phyloP scores from a whole-genome alignment of 2,329 filamentous ascomycete genomes.

The Epicoccum nigrum region DNA sequence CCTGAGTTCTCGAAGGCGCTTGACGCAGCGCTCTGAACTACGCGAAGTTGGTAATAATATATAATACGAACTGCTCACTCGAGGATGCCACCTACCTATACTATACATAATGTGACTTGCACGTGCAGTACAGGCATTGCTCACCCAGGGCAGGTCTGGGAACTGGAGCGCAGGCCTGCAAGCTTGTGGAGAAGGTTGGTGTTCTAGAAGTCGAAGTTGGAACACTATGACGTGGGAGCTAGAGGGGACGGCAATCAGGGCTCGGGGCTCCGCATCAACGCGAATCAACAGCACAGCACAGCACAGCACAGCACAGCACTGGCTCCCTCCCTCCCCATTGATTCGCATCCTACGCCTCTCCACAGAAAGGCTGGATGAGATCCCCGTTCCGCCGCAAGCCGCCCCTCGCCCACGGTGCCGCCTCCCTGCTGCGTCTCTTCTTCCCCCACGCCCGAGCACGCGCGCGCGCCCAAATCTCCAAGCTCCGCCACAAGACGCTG shows the following conservation, averaged over 20 bases:
- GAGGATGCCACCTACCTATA: neutral
- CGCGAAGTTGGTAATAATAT: neutral
- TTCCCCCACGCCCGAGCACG: conserved; percentile 69
- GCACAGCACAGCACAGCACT: too few species aligned
- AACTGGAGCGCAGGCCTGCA: too few species aligned
- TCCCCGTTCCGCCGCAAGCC: conserved; percentile 40
- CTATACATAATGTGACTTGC: too few species aligned
- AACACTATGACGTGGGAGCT: conserved; percentile 16
- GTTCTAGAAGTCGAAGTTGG: too few species aligned
- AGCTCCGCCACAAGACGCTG: conserved; percentile 76
- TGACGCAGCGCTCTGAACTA: neutral
- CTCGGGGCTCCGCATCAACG: conserved; percentile 18
- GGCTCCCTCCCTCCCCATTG: too few species aligned
- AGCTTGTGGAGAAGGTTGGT: neutral
- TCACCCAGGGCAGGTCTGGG: too few species aligned
- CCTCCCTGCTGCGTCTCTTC: conserved; percentile 66
- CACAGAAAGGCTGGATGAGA: conserved; percentile 39
- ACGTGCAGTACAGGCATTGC: too few species aligned
- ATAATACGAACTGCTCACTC: too few species aligned
- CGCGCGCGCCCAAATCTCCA: conserved; percentile 69
- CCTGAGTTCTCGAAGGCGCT: conserved; percentile 18
- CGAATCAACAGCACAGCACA: conserved; percentile 5
- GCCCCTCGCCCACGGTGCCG: conserved; percentile 35
- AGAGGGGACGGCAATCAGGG: conserved; percentile 14
- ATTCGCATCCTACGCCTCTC: too few species aligned